phyloP scores from a whole-genome alignment of 129 eudicot species.

The Mikania micrantha region DNA sequence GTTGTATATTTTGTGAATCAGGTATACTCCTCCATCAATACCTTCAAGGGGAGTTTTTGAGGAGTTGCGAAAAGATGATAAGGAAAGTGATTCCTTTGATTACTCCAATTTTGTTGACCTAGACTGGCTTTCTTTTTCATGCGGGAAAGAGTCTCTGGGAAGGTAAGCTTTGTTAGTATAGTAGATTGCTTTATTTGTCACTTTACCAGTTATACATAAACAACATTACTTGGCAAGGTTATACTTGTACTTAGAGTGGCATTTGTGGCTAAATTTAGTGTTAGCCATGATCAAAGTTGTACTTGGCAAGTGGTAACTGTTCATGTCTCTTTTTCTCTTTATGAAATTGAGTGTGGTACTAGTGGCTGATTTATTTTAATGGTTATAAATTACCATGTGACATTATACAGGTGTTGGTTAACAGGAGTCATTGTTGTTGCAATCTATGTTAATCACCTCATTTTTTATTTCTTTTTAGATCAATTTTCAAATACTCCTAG shows the following conservation, averaged over 20 bases:
- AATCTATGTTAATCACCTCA: too few species aligned
- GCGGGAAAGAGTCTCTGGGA: constrained; percentile 48
- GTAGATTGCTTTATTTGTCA: not conserved
- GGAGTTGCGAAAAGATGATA: constrained; percentile 48
- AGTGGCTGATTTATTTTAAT: not conserved
- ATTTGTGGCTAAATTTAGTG: not conserved
- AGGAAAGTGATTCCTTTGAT: constrained; percentile 44
- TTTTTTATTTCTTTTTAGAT: constrained; percentile 36
- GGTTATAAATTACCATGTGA: too few species aligned
- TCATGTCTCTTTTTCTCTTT: not conserved
- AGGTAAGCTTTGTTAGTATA: constrained; percentile 47
- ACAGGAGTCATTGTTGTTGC: not conserved
- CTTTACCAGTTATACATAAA: not conserved
- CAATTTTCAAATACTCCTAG: constrained; percentile 38
- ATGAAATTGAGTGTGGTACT: not conserved
- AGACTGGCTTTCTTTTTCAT: constrained; percentile 81
- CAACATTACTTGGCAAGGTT: too few species aligned
- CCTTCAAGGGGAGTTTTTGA: constrained; percentile 40
- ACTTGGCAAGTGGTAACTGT: not conserved
- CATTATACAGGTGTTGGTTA: not conserved
- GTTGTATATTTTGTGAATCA: constrained; percentile 21
- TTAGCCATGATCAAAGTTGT: not conserved
- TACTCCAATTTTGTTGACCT: constrained; percentile 81
- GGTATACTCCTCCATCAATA: constrained; percentile 33
- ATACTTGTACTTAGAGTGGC: too few species aligned